Evolutionary conservation across 2,329 filamentous ascomycete genomes (phyloP), one percentile per base, ranked within the genome.

Genomic region (Cyclaneusma minus): DNA sequence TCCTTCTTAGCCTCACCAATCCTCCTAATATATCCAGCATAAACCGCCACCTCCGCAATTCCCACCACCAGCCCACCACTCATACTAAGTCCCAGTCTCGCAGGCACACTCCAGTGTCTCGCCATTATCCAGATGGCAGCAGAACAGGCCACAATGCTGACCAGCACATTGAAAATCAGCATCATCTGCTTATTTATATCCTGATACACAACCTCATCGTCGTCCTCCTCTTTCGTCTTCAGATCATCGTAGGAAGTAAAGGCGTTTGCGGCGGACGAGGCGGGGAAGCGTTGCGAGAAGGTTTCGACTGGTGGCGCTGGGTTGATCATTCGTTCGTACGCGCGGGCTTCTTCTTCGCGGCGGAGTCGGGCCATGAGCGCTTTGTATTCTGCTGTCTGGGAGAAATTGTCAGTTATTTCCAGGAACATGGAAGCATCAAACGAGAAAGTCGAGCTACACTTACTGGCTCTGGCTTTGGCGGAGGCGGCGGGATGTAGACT

Each of bases 351-450:
- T 54, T 87, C 78, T 42, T 89, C 74, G 33, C 66, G 70, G 35
- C 83, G 81, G 12, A 98, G 69, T 10, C 76, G 72, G 13, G 73
- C 72, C 83, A 95, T 95, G 2, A 93, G 60, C 5, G 75, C 77
- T 49, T 82, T 80, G 56, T 87, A 95, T 53, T 92, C 78, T 6
- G 72, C 58, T 1, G 76, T 77, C 71, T 91, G 16, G 32, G 7
- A 29, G 13, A 11, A 8, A 23, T 23, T n/a, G 9, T 13, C 27
- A 27, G 29, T 41, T 18, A 32, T 30, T 13, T 16, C 15, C 10
- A 16, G 8, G 12, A n/a, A 18, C 3, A 16, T 24, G 8, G n/a
- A n/a, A n/a, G n/a, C n/a, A n/a, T n/a, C n/a, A 7, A 10, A 9
- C 18, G 37, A 38, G 29, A 7, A 13, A n/a, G n/a, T n/a, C n/a